A percentile compares a stretch with the other conserved stretches of the same genome.
These are phyloP conservation scores for Cubamyces lactineus DNA, from an alignment of 768 basidiomycete species.

Conservation along the genomic window DNA sequence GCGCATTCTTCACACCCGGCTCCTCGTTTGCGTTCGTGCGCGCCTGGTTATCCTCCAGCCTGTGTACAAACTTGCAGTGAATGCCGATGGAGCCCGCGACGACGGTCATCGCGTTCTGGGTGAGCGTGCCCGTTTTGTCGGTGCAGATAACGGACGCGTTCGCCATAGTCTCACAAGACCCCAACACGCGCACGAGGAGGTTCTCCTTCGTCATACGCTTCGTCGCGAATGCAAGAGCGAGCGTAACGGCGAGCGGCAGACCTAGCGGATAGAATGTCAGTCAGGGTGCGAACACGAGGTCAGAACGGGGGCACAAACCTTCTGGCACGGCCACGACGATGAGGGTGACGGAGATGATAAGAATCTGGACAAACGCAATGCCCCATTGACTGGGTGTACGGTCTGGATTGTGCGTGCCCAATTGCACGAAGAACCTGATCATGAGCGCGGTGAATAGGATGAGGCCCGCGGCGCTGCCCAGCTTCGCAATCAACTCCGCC, in stretches of 20 bases:
- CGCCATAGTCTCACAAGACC: conserved; percentile 98
- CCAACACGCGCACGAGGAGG: conserved; percentile 91
- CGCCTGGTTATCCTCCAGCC: conserved; percentile 68
- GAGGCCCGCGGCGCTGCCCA: conserved; percentile 82
- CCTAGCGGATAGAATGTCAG: conserved; percentile 46
- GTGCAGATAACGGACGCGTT: conserved; percentile 96
- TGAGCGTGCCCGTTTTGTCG: conserved; percentile 96
- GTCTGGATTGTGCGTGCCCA: conserved; percentile 60
- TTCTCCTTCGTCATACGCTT: conserved; percentile 98
- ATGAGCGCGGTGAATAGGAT: conserved; percentile 82
- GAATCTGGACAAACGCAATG: conserved; percentile 87
- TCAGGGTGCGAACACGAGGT: conserved; percentile 6
- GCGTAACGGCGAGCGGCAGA: conserved; percentile 92
- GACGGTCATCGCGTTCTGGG: conserved; percentile 93
- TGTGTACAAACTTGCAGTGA: conserved; percentile 89
- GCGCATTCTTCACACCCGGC: conserved; percentile 30
- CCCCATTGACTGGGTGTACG: conserved; percentile 83
- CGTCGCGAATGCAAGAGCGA: conserved; percentile 96
- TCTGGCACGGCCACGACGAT: conserved; percentile 89
- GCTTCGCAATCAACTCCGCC: conserved; percentile 95
- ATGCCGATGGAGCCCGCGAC: conserved; percentile 96
- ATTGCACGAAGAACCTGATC: conserved; percentile 94
- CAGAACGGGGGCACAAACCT: conserved; percentile 43
- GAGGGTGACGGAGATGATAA: conserved; percentile 94
- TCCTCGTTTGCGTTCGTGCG: conserved; percentile 74